Base-by-base conservation (phyloP, 805 yeast species). In the Candida tibetensis region DNA sequence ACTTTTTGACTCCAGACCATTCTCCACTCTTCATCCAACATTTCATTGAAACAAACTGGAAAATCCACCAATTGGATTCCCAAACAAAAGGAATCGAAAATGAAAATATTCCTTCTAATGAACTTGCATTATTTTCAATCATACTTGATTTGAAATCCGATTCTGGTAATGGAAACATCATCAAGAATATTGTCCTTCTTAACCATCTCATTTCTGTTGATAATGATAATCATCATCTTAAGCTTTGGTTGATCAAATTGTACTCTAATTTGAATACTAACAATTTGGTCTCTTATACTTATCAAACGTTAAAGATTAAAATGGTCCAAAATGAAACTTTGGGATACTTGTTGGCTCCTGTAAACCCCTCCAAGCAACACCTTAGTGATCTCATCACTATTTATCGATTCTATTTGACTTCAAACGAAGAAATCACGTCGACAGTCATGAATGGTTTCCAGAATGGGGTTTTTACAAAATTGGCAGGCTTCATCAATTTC, bases 311-410 rank as follows among this genome's bases (percentile, higher is more conserved):
- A 36, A 76, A 79, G 26, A 75, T 88, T 48, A 86, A 84, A 52
- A 80, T 82, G 62, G 60, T 89, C 6, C 98, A 91, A 59, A 67
- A 72, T 35, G 96, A 90, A 51, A 75, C 86, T 0, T 57, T 85
- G 32, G 74, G 81, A 9, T 69, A 74, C 44, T 49, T 81, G 7
- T 59, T 70, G 7, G 22, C 39, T 18, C 66, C 79, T 0, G 51
- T 57, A 2, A 62, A 65, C 17, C 48, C 78, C 6, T 44, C 45
- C 10, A 53, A 66, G n/a, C 54, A 58, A 3, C 49, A 46, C 25
- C 42, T 62, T 26, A 31, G 34, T 12, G 41, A 45, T 18, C 45
- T 55, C 13, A 45, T 65, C 9, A 48, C 56, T 16, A 64, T 72
- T 4, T 64, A 63, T 31, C 55, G 66, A 1, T 70, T 85, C 38